A percentile compares a stretch with the other conserved stretches of the same genome.
Evolutionary conservation across 805 yeast species (phyloP).

Genomic region (Candida mattraensis): DNA sequence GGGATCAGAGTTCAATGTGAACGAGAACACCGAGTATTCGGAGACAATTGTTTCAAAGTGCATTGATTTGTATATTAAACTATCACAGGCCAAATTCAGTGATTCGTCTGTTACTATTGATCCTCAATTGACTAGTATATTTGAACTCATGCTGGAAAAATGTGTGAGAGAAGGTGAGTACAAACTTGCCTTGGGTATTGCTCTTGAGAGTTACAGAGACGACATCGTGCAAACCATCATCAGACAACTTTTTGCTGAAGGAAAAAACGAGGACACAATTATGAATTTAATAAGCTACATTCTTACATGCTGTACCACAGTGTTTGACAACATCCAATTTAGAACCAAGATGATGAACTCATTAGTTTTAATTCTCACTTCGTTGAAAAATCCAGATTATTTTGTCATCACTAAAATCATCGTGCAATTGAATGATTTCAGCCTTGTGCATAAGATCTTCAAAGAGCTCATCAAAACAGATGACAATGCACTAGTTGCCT

Average conservation of each 20-base stretch:
- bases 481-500: conserved; percentile 59
- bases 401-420: conserved; percentile 82
- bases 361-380: conserved; percentile 59
- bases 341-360: conserved; percentile 62
- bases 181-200: conserved; percentile 84
- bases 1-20: conserved; percentile 72
- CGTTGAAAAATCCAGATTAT: conserved; percentile 69
- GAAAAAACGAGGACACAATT: conserved; percentile 51
- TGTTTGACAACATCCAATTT: conserved; percentile 63
- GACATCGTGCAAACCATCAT: conserved; percentile 72
- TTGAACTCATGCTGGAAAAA: conserved; percentile 82
- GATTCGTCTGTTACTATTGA: conserved; percentile 45
- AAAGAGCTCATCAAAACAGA: conserved; percentile 48
- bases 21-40: conserved; percentile 77
- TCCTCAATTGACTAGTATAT: conserved; percentile 62
- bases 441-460: conserved; percentile 69
- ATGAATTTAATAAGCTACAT: conserved; percentile 68
- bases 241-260: conserved; percentile 32
- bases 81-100: conserved; percentile 51
- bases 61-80: conserved; percentile 74
- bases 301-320: conserved; percentile 67
- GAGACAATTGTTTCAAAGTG: conserved; percentile 95
- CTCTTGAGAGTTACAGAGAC: conserved; percentile 83
- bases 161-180: conserved; percentile 72
- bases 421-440: conserved; percentile 79